Base-by-base conservation (phyloP, 2,329 filamentous ascomycete species). In the Diaporthe longicolla region DNA sequence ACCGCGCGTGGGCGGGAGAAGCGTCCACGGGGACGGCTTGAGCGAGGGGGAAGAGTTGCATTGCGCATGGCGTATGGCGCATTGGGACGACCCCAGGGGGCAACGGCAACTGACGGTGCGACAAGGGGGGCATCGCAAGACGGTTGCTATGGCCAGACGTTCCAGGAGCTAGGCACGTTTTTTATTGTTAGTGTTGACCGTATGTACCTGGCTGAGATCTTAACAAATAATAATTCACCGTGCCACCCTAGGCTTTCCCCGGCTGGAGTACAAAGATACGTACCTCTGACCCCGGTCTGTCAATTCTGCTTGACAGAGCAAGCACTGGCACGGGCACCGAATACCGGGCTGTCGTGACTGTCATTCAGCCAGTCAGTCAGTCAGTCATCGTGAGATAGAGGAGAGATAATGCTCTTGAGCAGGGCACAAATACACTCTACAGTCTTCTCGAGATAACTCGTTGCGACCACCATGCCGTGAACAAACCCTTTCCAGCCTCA, bases 381-480 rank as follows among this genome's bases (percentile, higher is more conserved):
- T 48, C 45, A 50, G 45, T n/a, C 21, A 52, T 10, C 48, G 40
- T 54, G 32, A 11, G 19, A 50, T 7, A 26, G 5, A 35, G 19
- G 10, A 24, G 21, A 50, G 26, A 65, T 35, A 50, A 4, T 43
- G 29, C 26, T 35, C 40, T 5, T 13, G 29, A 4, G 8, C 37
- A 65, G 19, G 32, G 35, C 37, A 40, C 32, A 24, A 24, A 65
- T 19, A 43, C 40, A 19, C 15, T 21, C 13, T 11, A 15, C 5
- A 7, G 15, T 4, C 43, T 52, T 6, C 45, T 66, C 11, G 45
- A 21, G 61, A 66, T 5, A 66, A 19, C 45, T 29, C 13, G 37
- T 21, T 24, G 45, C 35, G 13, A 21, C 48, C 63, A 68, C 17
- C 63, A 68, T 68, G 63, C 48, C 63, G 48, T 72, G 59, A 63